Evolutionary conservation across 176 grass and related monocot species (phyloP), one percentile per base, ranked within the genome.

Genomic region (Ensete ventricosum): DNA sequence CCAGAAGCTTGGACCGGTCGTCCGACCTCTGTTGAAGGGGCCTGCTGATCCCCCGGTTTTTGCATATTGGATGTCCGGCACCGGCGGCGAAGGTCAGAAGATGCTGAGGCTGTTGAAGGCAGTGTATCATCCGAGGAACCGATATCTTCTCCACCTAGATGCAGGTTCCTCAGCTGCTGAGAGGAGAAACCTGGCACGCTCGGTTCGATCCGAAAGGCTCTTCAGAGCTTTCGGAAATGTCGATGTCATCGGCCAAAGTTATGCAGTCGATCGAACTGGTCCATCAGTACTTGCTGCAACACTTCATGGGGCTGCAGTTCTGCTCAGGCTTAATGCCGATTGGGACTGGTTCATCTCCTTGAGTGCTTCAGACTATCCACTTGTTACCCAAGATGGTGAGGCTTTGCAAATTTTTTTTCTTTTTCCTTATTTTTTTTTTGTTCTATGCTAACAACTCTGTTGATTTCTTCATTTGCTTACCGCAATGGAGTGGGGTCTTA

Each of bases 271-370:
- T 68, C 79, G 75, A 5, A 29, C 73, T 2, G 89, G 89, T 1
- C 60, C 89, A 7, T 85, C 89, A 0, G 81, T 26, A 48, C 54
- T 92, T 54, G 89, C 80, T 27, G 86, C 85, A 25, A 79, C 75
- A 54, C 83, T 92, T 50, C 83, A 92, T 81, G 89, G 85, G 29
- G 85, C 85, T 3, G 86, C 89, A 0, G n/a, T 86, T 60, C 81
- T 88, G n/a, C 89, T 92, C 43, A 83, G 57, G 78, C 11, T 74
- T 1, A 67, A 55, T 23, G 13, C 16, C 11, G 69, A 83, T 27
- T 92, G 89, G 89, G 85, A 88, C 52, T 92, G 89, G 89, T 72
- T 92, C 78, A 68, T 92, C 78, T 81, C 76, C 76, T 78, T 92
- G 62, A 88, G 89, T 72, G 57, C 89, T 24, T 83, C 34, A 11